Conservation (phyloP, 2,329 filamentous ascomycete genomes). For the Epicoccum nigrum region DNA sequence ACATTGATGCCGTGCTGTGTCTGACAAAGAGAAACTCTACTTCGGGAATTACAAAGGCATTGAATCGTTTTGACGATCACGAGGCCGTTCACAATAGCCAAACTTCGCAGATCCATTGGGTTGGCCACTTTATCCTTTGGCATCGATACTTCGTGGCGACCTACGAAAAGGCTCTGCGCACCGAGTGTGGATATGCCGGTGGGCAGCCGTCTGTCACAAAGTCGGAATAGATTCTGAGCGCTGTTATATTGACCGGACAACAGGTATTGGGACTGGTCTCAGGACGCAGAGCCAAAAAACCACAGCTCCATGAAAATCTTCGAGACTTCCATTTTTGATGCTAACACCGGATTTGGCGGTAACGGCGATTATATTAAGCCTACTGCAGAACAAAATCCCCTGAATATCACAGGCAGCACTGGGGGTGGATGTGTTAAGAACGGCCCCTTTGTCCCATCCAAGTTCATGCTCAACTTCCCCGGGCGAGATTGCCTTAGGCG, state of each 20-base stretch:
- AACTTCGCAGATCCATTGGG: slow-evolving; percentile 31
- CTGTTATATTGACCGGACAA: background rate
- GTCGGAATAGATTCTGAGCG: background rate
- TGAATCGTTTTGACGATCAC: slow-evolving; percentile 34
- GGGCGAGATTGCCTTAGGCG: slow-evolving; percentile 36
- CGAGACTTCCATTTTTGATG: slow-evolving; percentile 27
- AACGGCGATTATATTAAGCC: slow-evolving; percentile 39
- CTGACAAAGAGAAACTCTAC: slow-evolving; percentile 22
- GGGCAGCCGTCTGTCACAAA: slow-evolving; percentile 41
- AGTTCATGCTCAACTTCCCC: slow-evolving; percentile 34
- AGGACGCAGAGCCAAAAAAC: slow-evolving; percentile 25
- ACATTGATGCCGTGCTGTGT: slow-evolving; percentile 34
- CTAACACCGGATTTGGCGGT: slow-evolving; percentile 41
- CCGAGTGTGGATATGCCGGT: slow-evolving; percentile 29
- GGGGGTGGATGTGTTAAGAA: slow-evolving; percentile 42
- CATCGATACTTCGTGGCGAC: slow-evolving; percentile 11
- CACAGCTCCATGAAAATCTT: slow-evolving; percentile 18
- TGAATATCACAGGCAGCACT: slow-evolving; percentile 35
- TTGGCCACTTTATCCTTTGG: slow-evolving; percentile 29
- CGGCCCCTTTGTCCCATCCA: slow-evolving; percentile 35
- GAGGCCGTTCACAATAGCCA: slow-evolving; percentile 32
- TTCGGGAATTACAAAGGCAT: slow-evolving; percentile 19
- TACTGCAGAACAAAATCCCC: slow-evolving; percentile 30
- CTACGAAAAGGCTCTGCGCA: slow-evolving; percentile 29
- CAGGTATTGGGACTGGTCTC: slow-evolving; percentile 35